Base-by-base conservation (phyloP, 345 rosid genomes). In the Heritiera littoralis region DNA sequence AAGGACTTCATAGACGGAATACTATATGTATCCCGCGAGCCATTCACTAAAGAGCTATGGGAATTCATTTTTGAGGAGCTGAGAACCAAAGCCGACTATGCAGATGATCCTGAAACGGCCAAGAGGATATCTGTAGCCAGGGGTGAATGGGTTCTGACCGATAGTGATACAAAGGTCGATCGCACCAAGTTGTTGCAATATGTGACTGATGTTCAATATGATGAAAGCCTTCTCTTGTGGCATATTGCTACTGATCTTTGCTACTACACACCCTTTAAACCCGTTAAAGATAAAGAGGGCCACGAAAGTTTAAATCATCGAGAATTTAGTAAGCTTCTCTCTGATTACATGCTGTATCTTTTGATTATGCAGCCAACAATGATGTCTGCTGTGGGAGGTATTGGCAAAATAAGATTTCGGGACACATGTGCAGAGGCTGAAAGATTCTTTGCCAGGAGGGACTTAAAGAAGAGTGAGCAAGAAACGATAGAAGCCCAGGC, bases 331-430 rank as follows among this genome's bases (percentile, higher is more conserved):
- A 89, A 89, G 83, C 66, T 75, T 5, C 79, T 91, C 0, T 87
- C 93, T 0, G 93, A 91, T 83, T 91, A 89, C 87, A 88, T 89
- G 91, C 15, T 87, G 80, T 88, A 88, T 74, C 92, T 91, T 68
- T 59, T 91, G 20, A 78, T 83, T 2, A 73, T 85, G 84, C 89
- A 88, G 81, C 93, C 92, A 0, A 56, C 81, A 0, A 78, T 87
- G 72, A 87, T 87, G 90, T 79, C 89, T 20, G 81, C 91, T 9
- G 90, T 83, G 59, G 87, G 90, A 0, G 90, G 90, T 51, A 87
- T 87, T 3, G 86, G 82, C 7, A 86, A 89, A 73, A 83, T 87
- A 77, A 85, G 91, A 61, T 88, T 84, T 60, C 66, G 79, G 59
- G 95, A 89, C 65, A 87, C 92, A 2, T 85, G 87, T 20, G 86